A percentile compares a stretch with the other conserved stretches of the same genome.
phyloP scores from a whole-genome alignment of 176 grass and related monocot species.

The Oryza coarctata region DNA sequence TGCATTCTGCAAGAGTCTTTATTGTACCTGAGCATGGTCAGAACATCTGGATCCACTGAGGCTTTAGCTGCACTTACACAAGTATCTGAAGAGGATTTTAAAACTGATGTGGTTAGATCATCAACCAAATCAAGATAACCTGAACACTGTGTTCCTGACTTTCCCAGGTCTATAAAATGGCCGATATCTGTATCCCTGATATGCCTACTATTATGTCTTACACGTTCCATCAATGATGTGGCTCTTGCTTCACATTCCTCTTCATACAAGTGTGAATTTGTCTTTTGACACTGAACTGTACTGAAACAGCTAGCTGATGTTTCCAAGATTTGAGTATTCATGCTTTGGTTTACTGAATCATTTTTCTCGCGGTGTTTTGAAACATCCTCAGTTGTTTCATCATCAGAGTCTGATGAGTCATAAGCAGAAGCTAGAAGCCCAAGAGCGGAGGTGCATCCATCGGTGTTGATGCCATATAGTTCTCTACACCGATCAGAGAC shows the following conservation, averaged over 20 bases:
- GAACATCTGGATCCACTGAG: conserved; percentile 35
- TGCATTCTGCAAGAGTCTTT: conserved; percentile 94
- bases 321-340: conserved; percentile 19
- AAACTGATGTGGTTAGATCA: conserved; percentile 33
- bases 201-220: conserved; percentile 24
- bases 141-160: conserved; percentile 37
- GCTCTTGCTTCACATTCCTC: conserved; percentile 35
- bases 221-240: conserved; percentile 17
- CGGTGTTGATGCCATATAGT: conserved; percentile 44
- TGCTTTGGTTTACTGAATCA: conserved; percentile 29
- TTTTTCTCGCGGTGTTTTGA: conserved; percentile 35
- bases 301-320: conserved; percentile 24
- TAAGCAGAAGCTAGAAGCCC: conserved; percentile 93
- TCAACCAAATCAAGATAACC: conserved; percentile 31
- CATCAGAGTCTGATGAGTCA: conserved; percentile 68
- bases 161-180: conserved; percentile 26
- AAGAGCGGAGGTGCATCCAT: conserved; percentile 58
- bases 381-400: conserved; percentile 47
- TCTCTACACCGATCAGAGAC: conserved; percentile 50
- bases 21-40: conserved; percentile 57
- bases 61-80: conserved; percentile 37
- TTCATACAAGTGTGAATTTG: conserved; percentile 31
- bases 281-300: conserved; percentile 26
- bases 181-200: conserved; percentile 32
- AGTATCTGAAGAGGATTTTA: conserved; percentile 31